Base-by-base conservation (phyloP, 1,284 basidiomycete species). In the Ceratobasidium sp. region DNA sequence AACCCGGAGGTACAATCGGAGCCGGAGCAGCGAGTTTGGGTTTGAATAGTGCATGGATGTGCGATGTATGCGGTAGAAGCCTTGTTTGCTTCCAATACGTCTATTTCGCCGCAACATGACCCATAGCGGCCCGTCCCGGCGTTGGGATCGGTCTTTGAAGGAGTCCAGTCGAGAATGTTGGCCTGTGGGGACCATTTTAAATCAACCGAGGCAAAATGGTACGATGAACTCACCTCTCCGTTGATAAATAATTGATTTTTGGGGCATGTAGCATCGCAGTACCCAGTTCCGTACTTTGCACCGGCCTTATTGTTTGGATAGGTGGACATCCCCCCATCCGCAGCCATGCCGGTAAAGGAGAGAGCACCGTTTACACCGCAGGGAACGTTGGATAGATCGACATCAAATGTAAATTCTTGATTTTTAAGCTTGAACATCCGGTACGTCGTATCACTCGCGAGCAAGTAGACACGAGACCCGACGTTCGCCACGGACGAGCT, bases 341-440 rank as follows among this genome's bases (percentile, higher is more conserved):
- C 85, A 79, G 87, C 87, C 89, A 90, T 89, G 82, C 86, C 83
- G 7, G 84, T 83, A 83, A 88, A 87, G 85, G 87, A 88, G 40
- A 88, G 82, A 7, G 88, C 88, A 76, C 88, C 88, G 83, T 89
- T 89, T 80, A 90, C 84, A 82, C 89, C 89, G 80, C 89, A 90
- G 40, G 87, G 86, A 56, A 90, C 85, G 74, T 88, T 84, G 78
- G 88, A 88, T 77, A 90, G 85, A 82, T 90, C 89, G 82, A 90
- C 88, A 82, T 90, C 89, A 83, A 90, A 89, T 50, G 87, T 86
- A 83, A 90, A 90, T 83, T 90, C 89, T 80, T 88, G 86, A 84
- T 89, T 89, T 80, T 86, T 81, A 77, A 88, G 84, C 80, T 88
- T 86, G 86, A 90, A 89, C 82, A 86, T 85, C 83, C 89, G 82